These are phyloP conservation scores for Cardamine resedifolia DNA, from an alignment of 345 rosid genomes.

Conservation along the genomic window DNA sequence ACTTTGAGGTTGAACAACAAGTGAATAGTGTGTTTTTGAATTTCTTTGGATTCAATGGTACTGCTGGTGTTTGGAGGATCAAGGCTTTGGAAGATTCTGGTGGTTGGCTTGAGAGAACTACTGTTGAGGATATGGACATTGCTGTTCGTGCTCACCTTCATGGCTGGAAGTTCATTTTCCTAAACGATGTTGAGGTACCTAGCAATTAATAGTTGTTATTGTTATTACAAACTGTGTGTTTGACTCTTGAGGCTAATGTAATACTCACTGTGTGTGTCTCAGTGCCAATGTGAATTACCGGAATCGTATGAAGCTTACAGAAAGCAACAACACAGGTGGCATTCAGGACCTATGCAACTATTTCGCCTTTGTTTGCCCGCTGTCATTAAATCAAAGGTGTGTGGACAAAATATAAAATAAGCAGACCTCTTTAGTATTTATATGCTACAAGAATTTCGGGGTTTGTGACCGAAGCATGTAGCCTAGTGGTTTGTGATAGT, in stretches of 20 bases:
- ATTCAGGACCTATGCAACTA: constrained; percentile 97
- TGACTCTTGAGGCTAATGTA: not conserved
- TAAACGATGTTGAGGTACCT: constrained; percentile 84
- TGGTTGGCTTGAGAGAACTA: constrained; percentile 97
- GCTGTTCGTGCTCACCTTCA: constrained; percentile 95
- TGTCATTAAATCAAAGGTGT: constrained; percentile 73
- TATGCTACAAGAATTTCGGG: not conserved
- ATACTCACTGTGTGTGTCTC: constrained; percentile 27
- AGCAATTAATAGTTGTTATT: not conserved
- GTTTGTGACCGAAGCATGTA: not conserved
- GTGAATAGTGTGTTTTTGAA: constrained; percentile 79
- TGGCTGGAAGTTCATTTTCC: constrained; percentile 90
- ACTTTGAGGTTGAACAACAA: constrained; percentile 96
- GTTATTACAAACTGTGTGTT: not conserved
- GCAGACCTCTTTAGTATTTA: not conserved
- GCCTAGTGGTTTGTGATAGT: not conserved
- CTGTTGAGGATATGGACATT: constrained; percentile 97
- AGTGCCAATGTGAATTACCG: constrained; percentile 92
- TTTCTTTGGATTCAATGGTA: constrained; percentile 94
- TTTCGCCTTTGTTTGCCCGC: constrained; percentile 86
- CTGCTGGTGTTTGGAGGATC: constrained; percentile 97
- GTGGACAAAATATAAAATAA: not conserved
- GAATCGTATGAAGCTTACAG: constrained; percentile 96
- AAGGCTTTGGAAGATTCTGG: constrained; percentile 93
- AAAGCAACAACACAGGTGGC: constrained; percentile 97